Base-by-base conservation (phyloP, 2,329 filamentous ascomycete species). In the Calonectria pteridis region DNA sequence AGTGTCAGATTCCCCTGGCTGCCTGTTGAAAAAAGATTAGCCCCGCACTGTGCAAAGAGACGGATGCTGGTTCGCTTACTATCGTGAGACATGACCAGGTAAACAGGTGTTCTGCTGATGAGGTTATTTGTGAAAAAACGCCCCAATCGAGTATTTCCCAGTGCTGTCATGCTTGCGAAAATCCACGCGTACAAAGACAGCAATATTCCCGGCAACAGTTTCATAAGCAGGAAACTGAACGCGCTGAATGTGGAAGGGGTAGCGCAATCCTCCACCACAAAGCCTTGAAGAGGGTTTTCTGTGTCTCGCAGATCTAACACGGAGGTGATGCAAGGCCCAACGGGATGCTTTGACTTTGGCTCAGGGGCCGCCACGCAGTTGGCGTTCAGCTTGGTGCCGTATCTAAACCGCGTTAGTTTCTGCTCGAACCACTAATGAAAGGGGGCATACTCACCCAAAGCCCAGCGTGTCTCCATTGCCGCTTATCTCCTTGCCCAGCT, bases 81-180 rank as follows among this genome's bases (percentile, higher is more conserved):
- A 76, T 93, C 92, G 77, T 93, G 91, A 1, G 89, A 91, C 91
- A 93, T 93, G 79, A 93, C 87, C 4, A 94, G 85, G 80, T 93
- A 94, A 0, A 91, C 87, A 72, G 92, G 90, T 0, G 91, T 94
- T 72, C 84, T 88, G 80, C 90, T 88, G 23, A 93, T 83, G 23
- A 90, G 90, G 0, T 91, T 90, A 6, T 86, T 85, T 6, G 85
- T 84, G 66, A 84, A 87, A 76, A 92, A 92, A 0, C 91, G 91
- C 0, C 92, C 92, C 0, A 92, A 81, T 43, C 92, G 84, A 18
- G 87, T 83, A 80, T 88, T 91, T 35, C 89, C 89, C 64, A 74
- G 50, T 29, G 50, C 75, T 77, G 14, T 35, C 59, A 6, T 70
- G 63, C 26, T 62, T 69, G 14, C 49, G 33, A 46, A 73, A 26